Evolutionary conservation across 2,329 filamentous ascomycete genomes (phyloP).

Genomic region (Ambrosiella beaveri): DNA sequence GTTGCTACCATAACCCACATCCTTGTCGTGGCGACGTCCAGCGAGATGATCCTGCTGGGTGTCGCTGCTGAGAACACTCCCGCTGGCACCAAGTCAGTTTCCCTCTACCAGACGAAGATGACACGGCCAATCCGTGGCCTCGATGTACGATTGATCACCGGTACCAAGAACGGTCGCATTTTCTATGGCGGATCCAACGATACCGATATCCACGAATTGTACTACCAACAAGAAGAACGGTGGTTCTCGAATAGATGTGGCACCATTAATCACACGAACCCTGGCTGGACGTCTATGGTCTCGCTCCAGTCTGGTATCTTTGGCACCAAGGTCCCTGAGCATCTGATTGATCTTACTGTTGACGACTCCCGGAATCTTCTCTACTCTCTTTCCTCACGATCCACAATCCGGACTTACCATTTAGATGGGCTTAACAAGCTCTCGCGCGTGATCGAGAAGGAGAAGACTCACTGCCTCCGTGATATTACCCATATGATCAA

Average conservation of each 20-base stretch:
- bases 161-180: constrained; percentile 72
- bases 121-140: constrained; percentile 57
- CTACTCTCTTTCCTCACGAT: constrained; percentile 77
- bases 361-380: constrained; percentile 79
- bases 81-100: constrained; percentile 54
- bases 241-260: constrained; percentile 86
- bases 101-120: constrained; percentile 82
- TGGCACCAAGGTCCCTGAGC: constrained; percentile 37
- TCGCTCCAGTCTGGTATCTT: constrained; percentile 32
- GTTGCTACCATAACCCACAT: constrained; percentile 71
- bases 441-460: constrained; percentile 48
- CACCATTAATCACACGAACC: constrained; percentile 75
- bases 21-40: constrained; percentile 71
- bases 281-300: constrained; percentile 50
- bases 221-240: constrained; percentile 90
- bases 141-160: constrained; percentile 61
- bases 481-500: constrained; percentile 78
- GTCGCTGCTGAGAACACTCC: constrained; percentile 51
- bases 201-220: constrained; percentile 82
- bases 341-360: constrained; percentile 62
- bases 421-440: constrained; percentile 51
- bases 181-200: constrained; percentile 74
- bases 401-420: constrained; percentile 81
- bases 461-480: constrained; percentile 40
- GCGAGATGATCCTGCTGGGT: constrained; percentile 75